Evolutionary conservation across 495 filamentous ascomycete species (phyloP).

Genomic region (Delitschia confertaspora): DNA sequence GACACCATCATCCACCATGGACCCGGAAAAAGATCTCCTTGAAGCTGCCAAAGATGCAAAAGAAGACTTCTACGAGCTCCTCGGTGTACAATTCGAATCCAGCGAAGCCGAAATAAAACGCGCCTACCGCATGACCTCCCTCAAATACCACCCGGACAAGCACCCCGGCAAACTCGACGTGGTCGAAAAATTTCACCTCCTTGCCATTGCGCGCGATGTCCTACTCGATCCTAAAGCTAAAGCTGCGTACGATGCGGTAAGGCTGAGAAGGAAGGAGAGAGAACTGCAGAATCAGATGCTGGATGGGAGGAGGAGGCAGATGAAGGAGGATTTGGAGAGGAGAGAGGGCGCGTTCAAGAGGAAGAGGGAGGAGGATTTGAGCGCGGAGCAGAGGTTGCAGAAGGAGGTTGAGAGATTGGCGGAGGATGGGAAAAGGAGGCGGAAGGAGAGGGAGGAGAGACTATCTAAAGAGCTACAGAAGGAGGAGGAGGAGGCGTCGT

Average conservation of each 20-base stretch:
- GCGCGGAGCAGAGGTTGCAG: constrained; percentile 50
- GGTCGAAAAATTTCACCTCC: constrained; percentile 64
- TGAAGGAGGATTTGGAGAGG: constrained; percentile 68
- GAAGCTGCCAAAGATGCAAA: constrained; percentile 45
- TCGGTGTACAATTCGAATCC: constrained; percentile 56
- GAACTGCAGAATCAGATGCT: constrained; percentile 56
- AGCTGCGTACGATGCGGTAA: constrained; percentile 60
- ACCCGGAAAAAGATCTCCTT: constrained; percentile 45
- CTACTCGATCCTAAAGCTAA: constrained; percentile 53
- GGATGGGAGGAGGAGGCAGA: constrained; percentile 56
- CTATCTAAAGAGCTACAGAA: constrained; percentile 32
- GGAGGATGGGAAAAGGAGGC: constrained; percentile 48
- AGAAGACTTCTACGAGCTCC: constrained; percentile 79
- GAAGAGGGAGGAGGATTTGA: constrained; percentile 40
- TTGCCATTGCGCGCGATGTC: constrained; percentile 64
- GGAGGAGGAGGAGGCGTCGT: constrained; percentile 47
- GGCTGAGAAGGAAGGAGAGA: constrained; percentile 52
- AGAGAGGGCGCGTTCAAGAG: constrained; percentile 44
- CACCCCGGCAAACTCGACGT: constrained; percentile 50
- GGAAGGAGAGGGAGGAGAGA: constrained; percentile 34
- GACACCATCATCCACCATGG: constrained; percentile 28
- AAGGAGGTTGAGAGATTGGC: constrained; percentile 53
- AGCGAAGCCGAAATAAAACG: constrained; percentile 66
- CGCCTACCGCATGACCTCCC: constrained; percentile 78
- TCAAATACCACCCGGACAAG: constrained; percentile 88